Evolutionary conservation across 768 basidiomycete genomes (phyloP).

Genomic region (Tricholomella constricta): DNA sequence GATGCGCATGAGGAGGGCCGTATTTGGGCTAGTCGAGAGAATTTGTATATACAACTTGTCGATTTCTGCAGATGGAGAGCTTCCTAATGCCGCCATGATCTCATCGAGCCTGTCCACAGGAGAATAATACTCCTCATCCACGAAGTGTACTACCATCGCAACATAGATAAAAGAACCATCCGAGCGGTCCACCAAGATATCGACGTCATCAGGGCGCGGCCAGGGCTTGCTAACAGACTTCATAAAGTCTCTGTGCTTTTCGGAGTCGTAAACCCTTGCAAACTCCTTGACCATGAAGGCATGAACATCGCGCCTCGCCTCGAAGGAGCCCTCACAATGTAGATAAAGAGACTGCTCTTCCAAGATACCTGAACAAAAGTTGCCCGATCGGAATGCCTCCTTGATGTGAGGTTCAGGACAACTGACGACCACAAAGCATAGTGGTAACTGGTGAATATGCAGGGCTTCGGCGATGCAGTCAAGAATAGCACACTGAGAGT

Average conservation of each 20-base stretch:
- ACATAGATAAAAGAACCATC: conserved; percentile 7
- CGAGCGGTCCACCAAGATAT: neutral
- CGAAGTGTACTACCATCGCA: neutral
- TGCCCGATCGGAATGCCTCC: neutral
- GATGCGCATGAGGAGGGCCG: neutral
- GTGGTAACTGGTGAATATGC: neutral
- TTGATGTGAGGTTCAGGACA: conserved; percentile 13
- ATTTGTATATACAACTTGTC: conserved; percentile 3
- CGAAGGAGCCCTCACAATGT: neutral
- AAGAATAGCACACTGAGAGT: neutral
- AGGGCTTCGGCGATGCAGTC: neutral
- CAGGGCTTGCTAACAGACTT: neutral
- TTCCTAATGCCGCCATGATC: neutral
- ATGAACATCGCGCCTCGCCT: neutral
- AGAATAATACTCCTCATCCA: neutral
- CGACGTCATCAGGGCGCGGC: neutral
- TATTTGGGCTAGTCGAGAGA: neutral
- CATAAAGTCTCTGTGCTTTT: conserved; percentile 1
- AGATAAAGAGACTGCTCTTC: neutral
- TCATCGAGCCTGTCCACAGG: neutral
- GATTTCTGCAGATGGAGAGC: conserved; percentile 1
- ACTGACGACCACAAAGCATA: conserved; percentile 13
- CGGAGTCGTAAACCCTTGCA: neutral
- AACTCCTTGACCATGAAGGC: neutral
- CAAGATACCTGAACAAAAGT: neutral